Conservation (phyloP, 257 asterid species). For the Thymus mandschuricus region DNA sequence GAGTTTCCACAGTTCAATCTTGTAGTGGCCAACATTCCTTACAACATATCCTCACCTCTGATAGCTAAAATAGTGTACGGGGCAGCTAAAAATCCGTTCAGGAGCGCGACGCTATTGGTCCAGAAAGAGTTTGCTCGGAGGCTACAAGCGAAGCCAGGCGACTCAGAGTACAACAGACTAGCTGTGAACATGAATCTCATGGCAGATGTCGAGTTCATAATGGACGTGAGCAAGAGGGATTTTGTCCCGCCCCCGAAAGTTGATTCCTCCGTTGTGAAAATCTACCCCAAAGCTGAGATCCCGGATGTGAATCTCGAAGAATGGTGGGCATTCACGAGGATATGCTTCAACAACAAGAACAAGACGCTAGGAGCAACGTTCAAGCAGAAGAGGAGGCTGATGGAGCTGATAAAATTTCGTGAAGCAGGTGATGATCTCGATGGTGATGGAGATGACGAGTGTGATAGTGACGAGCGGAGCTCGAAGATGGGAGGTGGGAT, state of each 20-base stretch:
- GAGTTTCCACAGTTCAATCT: constrained; percentile 79
- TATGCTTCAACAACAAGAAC: constrained; percentile 82
- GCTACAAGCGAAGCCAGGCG: constrained; percentile 83
- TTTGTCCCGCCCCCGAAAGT: constrained; percentile 86
- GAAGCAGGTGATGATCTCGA: constrained; percentile 22
- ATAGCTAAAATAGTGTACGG: constrained; percentile 75
- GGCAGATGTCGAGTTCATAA: constrained; percentile 78
- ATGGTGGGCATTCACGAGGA: constrained; percentile 89
- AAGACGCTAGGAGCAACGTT: constrained; percentile 87
- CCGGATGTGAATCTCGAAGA: constrained; percentile 70
- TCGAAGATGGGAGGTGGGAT: constrained; percentile 28
- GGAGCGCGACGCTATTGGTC: constrained; percentile 77
- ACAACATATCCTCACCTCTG: constrained; percentile 83
- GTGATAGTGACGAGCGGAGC: constrained; percentile 23
- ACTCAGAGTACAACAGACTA: constrained; percentile 75
- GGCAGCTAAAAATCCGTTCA: constrained; percentile 45
- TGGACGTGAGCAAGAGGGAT: constrained; percentile 92
- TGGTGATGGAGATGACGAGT: constrained; percentile 40
- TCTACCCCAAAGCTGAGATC: constrained; percentile 61
- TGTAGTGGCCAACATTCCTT: constrained; percentile 95
- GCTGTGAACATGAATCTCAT: constrained; percentile 79
- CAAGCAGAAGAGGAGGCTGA: constrained; percentile 78
- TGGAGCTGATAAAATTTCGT: constrained; percentile 61
- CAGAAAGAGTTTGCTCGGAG: constrained; percentile 91
- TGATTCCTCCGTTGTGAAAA: constrained; percentile 80